These are phyloP conservation scores for Coniochaeta sp. DNA, from an alignment of 2,329 filamentous ascomycete species.

Conservation along the genomic window DNA sequence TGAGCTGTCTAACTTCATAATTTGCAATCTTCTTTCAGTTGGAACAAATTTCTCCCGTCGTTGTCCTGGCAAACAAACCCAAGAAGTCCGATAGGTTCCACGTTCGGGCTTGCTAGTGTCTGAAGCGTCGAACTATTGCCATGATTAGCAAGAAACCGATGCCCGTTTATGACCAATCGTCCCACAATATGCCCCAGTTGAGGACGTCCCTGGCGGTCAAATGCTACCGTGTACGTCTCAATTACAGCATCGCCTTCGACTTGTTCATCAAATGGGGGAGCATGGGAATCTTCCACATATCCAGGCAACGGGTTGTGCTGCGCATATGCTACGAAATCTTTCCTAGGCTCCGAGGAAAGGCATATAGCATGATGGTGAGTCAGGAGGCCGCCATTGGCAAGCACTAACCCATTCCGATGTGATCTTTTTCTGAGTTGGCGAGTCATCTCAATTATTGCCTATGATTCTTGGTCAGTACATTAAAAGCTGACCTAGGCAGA, in stretches of 20 bases:
- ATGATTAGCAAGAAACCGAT: too few species aligned
- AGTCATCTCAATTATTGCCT: conserved; percentile 47
- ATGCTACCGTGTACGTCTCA: neutral
- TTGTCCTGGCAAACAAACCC: too few species aligned
- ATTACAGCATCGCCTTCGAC: neutral
- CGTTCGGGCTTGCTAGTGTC: too few species aligned
- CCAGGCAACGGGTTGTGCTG: neutral
- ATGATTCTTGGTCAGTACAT: neutral
- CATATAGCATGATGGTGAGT: conserved; percentile 48
- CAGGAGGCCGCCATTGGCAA: conserved; percentile 60
- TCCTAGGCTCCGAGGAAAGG: conserved; percentile 26
- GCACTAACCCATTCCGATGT: conserved; percentile 44
- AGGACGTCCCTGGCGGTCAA: too few species aligned
- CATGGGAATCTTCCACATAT: neutral
- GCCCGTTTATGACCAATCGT: too few species aligned
- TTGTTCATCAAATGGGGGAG: neutral
- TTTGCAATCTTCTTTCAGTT: too few species aligned
- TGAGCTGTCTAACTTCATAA: too few species aligned
- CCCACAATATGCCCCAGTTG: too few species aligned
- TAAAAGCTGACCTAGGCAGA: neutral
- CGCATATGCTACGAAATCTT: neutral
- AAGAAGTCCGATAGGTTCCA: too few species aligned
- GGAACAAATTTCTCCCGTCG: too few species aligned
- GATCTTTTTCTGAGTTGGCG: conserved; percentile 40
- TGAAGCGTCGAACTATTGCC: too few species aligned